Conservation (phyloP, 768 basidiomycete genomes). For the Leccinum aurantiacum region DNA sequence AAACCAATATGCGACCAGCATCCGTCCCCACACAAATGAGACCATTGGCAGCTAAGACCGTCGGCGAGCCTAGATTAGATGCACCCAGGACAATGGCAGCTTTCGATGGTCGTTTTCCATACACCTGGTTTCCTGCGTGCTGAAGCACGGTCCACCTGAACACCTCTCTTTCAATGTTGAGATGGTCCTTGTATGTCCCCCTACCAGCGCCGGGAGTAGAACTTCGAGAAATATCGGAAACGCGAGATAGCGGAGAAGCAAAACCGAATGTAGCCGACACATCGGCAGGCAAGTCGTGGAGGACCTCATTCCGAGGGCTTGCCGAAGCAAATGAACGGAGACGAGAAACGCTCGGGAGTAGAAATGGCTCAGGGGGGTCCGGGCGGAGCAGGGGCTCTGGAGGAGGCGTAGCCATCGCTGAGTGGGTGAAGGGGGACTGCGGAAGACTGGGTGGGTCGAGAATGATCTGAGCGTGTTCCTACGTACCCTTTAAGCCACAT, state of each 20-base stretch:
- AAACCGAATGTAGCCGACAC: conserved; percentile 43
- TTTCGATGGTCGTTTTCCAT: conserved; percentile 52
- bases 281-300: conserved; percentile 43
- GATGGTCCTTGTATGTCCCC: conserved; percentile 19
- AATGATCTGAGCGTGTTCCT: conserved; percentile 37
- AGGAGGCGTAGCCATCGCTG: conserved; percentile 38
- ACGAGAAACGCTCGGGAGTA: conserved; percentile 77
- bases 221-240: conserved; percentile 67
- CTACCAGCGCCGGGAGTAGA: conserved; percentile 52
- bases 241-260: conserved; percentile 61
- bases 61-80: conserved; percentile 62
- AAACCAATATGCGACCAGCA: conserved; percentile 74
- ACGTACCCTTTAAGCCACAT: conserved; percentile 28
- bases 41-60: conserved; percentile 81
- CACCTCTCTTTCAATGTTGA: conserved; percentile 47
- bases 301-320: conserved; percentile 41
- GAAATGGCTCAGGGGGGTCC: conserved; percentile 48
- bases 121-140: conserved; percentile 57
- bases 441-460: conserved; percentile 42
- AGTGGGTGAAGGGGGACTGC: conserved; percentile 36
- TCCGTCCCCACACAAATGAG: conserved; percentile 88
- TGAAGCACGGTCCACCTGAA: conserved; percentile 77
- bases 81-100: conserved; percentile 62
- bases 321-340: conserved; percentile 68
- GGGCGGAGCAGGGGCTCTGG: conserved; percentile 20